phyloP scores from a whole-genome alignment of 345 rosid genomes.

The Euclidium syriacum region DNA sequence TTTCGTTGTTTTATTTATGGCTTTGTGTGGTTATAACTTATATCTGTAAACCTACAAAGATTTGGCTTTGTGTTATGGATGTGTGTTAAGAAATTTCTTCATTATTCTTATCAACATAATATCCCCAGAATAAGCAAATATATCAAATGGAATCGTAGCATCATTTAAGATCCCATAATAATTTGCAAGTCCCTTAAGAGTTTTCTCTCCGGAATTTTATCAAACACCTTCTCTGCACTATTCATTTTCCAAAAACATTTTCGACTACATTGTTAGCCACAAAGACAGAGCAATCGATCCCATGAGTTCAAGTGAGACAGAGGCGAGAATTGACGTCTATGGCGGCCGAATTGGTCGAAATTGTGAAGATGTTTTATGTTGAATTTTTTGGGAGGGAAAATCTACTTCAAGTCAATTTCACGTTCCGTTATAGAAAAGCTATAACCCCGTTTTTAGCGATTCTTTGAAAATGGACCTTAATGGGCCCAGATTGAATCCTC shows the following conservation, averaged over 20 bases:
- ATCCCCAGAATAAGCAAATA: conserved; percentile 23
- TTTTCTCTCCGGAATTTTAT: conserved; percentile 38
- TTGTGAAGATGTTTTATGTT: neutral
- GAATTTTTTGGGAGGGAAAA: conserved; percentile 9
- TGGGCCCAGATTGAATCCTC: conserved; percentile 4
- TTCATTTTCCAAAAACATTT: conserved; percentile 21
- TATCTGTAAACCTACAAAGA: conserved; percentile 32
- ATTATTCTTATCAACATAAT: conserved; percentile 35
- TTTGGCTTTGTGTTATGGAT: conserved; percentile 31
- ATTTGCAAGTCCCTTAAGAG: conserved; percentile 37
- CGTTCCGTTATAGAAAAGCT: neutral
- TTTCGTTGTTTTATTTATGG: conserved; percentile 14
- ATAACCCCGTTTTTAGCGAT: neutral
- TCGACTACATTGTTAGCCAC: conserved; percentile 29
- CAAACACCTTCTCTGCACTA: conserved; percentile 38
- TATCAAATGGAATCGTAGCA: conserved; percentile 26
- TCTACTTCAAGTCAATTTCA: neutral
- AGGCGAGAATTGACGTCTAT: neutral
- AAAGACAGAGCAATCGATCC: conserved; percentile 19
- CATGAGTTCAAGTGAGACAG: conserved; percentile 30
- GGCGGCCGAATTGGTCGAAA: conserved; percentile 6
- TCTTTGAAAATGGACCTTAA: conserved; percentile 4
- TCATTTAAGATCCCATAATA: conserved; percentile 27
- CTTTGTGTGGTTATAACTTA: conserved; percentile 24
- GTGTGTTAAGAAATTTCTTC: conserved; percentile 8